Base-by-base conservation (phyloP, 441 rosid genomes). In the Theobroma grandiflorum region DNA sequence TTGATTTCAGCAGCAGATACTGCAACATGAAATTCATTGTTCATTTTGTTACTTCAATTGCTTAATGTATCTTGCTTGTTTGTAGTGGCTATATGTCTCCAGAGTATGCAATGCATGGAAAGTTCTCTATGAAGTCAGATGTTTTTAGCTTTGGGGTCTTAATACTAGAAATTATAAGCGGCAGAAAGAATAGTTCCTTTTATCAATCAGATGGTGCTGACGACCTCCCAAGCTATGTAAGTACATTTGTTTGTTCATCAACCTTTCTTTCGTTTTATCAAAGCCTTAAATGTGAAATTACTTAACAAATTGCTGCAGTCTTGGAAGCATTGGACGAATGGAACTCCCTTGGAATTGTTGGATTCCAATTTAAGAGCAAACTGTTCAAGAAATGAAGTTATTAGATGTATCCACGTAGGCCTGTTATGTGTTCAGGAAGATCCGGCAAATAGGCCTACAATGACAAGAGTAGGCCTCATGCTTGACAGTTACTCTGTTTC, bases 371-470 rank as follows among this genome's bases (percentile, higher is more conserved):
- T 81, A 70, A 73, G 37, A n/a, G 80, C 84, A 18, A 55, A 70
- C 6, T 82, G 67, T 83, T 81, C 82, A 61, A 69, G 76, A 74
- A 81, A 78, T 38, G 86, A 89, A 83, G 87, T 90, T 9, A 20
- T 74, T 16, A 78, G 89, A 75, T 88, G 91, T 87, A 88, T 91
- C 65, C 91, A 93, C 59, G 70, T 93, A 53, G 91, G 88, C 1
- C 78, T 93, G 1, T 61, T 90, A 61, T 91, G 95, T 57, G 93
- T 89, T 77, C 91, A 91, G 73, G 89, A 87, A 72, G 83, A 85
- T 73, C 84, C 86, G 18, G 79, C 81, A 1, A 83, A 82, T 61
- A 86, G 95, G 79, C 95, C 93, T 2, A 83, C 83, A 75, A 87
- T 90, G 90, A 86, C 91, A 55, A 69, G 83, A 9, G 81, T 93